Evolutionary conservation across 2,329 filamentous ascomycete genomes (phyloP).

Genomic region (Verticillium tricorpus): DNA sequence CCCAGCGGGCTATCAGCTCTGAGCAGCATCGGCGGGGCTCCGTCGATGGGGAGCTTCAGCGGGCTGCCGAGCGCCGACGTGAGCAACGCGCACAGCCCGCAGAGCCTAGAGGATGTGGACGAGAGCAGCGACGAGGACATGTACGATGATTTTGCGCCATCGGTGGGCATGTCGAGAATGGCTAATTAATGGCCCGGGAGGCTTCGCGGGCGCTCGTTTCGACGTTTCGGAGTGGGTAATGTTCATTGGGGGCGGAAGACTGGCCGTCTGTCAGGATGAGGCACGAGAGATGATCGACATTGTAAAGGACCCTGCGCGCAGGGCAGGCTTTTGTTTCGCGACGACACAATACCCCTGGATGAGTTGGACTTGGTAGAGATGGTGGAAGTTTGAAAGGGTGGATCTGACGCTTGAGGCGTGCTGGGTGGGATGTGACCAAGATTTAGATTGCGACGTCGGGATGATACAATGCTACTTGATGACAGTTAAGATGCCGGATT

Average conservation of each 20-base stretch:
- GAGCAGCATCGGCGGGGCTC: slow-evolving; percentile 19
- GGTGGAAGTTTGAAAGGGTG: neutral
- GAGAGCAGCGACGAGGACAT: slow-evolving; percentile 54
- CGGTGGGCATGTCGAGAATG: slow-evolving; percentile 26
- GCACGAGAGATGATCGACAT: neutral
- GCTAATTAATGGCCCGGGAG: slow-evolving; percentile 12
- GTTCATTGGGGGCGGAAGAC: neutral
- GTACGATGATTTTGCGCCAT: slow-evolving; percentile 40
- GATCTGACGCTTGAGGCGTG: neutral
- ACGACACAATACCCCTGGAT: neutral
- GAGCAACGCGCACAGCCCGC: slow-evolving; percentile 48
- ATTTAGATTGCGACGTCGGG: neutral
- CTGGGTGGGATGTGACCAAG: neutral
- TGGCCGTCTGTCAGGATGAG: neutral
- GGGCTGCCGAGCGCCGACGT: slow-evolving; percentile 42
- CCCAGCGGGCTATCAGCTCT: slow-evolving; percentile 19
- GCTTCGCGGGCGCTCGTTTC: neutral
- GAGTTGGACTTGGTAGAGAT: neutral
- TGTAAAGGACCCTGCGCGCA: neutral
- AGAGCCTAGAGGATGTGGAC: slow-evolving; percentile 41
- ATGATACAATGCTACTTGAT: neutral
- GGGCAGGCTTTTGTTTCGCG: neutral
- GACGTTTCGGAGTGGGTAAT: neutral
- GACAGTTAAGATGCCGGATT: neutral
- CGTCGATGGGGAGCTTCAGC: slow-evolving; percentile 30